These are phyloP conservation scores for Nitzschia sp. DNA, from an alignment of 108 stramenopile species.

Conservation along the genomic window DNA sequence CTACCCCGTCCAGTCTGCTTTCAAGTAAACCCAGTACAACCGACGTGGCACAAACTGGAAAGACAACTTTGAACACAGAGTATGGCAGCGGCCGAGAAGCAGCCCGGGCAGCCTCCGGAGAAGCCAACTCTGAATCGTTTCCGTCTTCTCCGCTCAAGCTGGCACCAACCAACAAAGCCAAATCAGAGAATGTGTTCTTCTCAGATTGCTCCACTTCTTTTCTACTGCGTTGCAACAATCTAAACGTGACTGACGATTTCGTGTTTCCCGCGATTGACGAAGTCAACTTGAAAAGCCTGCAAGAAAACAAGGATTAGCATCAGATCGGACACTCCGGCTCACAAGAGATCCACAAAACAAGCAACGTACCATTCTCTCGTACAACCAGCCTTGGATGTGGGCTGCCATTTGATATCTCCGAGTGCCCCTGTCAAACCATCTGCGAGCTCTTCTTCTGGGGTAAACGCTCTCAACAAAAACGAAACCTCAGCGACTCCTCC, in stretches of 20 bases:
- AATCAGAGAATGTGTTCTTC: conserved; percentile 52
- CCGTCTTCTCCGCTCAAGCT: conserved; percentile 59
- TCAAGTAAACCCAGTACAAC: conserved; percentile 81
- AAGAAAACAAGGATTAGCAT: conserved; percentile 1
- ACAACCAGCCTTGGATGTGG: conserved; percentile 25
- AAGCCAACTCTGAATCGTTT: conserved; percentile 28
- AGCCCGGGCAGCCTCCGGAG: conserved; percentile 21
- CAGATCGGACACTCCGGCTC: neutral
- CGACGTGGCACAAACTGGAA: conserved; percentile 72
- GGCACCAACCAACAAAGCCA: conserved; percentile 56
- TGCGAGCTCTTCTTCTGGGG: conserved; percentile 67
- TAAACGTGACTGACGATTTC: conserved; percentile 51
- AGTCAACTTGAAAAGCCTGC: conserved; percentile 60
- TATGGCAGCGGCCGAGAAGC: conserved; percentile 46
- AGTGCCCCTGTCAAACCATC: conserved; percentile 59
- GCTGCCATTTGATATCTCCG: conserved; percentile 57
- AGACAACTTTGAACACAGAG: conserved; percentile 63
- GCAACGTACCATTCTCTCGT: conserved; percentile 62
- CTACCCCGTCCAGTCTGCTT: conserved; percentile 70
- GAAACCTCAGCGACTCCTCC: conserved; percentile 71
- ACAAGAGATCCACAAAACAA: neutral
- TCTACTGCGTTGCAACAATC: conserved; percentile 53
- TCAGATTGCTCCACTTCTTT: conserved; percentile 49
- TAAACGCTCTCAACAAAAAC: conserved; percentile 69
- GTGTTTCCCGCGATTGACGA: conserved; percentile 33